Base-by-base conservation (phyloP, 495 filamentous ascomycete species). In the Hyphodiscus hymeniophilus region DNA sequence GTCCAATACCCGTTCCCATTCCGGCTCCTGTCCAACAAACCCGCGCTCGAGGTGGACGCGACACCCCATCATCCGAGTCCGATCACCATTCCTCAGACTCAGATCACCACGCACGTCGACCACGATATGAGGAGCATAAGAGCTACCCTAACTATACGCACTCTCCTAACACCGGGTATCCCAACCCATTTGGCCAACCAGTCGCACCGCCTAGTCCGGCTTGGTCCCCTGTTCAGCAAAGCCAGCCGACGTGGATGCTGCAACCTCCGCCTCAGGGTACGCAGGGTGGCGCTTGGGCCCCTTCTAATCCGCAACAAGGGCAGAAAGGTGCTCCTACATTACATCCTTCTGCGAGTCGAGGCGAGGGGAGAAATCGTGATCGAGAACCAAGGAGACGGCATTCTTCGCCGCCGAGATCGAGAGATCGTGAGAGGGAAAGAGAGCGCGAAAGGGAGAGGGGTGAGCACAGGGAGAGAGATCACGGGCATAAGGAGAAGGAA, bases 381-480 rank as follows among this genome's bases (percentile, higher is more conserved):
- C 3, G 39, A 8, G 22, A 42, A 15, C 18, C 17, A 20, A 42
- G 39, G 22, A 7, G 39, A 42, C 12, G 39, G 20, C 18, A 42
- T 22, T 42, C 40, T 1, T 42, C 40, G n/a, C n/a, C 26, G 10
- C 26, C 26, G 12, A 38, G 45, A 10, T 7, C 41, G 23, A 28
- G 46, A 39, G 48, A 51, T 3, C 48, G 48, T n/a, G 30, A 6
- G n/a, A 47, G 53, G 36, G 46, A 47, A 1, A 44, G 47, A 43
- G 31, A 48, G 2, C 28, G 48, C 26, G 54, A 57, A 20, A 28
- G 44, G 17, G 38, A 42, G 3, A 54, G 32, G 10, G 48, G 42
- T 16, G 11, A 34, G 3, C 16, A 17, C 16, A 40, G 20, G 13
- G 38, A 40, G 6, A 17, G 20, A 5, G 38, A 40, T 15, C n/a